Evolutionary conservation across 2,329 filamentous ascomycete species (phyloP), one percentile per base, ranked within the genome.

Genomic region (Clarireedia monteithiana): DNA sequence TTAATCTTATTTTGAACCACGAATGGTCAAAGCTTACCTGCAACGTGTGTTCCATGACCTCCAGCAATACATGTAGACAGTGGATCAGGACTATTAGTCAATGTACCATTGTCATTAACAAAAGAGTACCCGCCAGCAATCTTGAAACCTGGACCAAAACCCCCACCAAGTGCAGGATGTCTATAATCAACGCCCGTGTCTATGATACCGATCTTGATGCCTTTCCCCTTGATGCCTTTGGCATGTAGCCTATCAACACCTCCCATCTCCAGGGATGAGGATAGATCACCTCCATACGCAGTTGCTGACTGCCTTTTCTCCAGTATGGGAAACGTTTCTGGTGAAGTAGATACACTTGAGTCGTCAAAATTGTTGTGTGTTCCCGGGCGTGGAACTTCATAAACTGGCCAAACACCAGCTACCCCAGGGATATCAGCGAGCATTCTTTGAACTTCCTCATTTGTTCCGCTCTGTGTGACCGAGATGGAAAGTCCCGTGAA

Each of bases 101-200:
- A 34, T 4, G 17, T 24, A 2, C 55, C 54, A 23, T 62, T 50
- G 54, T 85, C 79, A 46, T 83, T 77, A 17, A 83, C 77, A 44
- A 83, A 72, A 59, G 84, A 81, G 38, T 73, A 73, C 17, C 84
- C 83, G 57, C 76, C 78, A 3, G 74, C 73, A 17, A 86, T 79
- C 42, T 84, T 71, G 61, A 77, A 85, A 12, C 75, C 80, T 1
- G 73, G 63, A 2, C 83, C 84, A 64, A 85, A 85, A 63, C 83
- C 83, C 48, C 81, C 82, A 38, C 84, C 84, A 0, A 87, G 75
- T 27, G 81, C 80, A 1, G 82, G 79, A 63, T 86, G 83, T 0
- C 71, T 75, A 64, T 85, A 86, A 65, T 86, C 83, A 48, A 84
- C 67, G 10, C 73, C 73, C 20, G 67, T 70, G 51, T 64, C 62